phyloP scores from a whole-genome alignment of 495 filamentous ascomycete genomes.

The Lichenothelia convexa region DNA sequence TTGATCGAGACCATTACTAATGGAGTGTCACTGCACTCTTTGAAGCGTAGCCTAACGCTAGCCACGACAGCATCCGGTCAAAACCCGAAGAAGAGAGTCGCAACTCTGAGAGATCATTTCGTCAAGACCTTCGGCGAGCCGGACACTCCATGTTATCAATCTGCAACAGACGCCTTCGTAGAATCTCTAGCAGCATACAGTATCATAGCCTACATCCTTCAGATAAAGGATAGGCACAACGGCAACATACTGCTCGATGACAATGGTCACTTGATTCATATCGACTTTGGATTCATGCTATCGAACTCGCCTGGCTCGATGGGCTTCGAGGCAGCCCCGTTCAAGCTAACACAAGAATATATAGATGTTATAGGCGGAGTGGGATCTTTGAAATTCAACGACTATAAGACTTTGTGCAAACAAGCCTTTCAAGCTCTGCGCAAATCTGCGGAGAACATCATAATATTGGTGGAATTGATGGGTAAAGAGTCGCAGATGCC shows the following conservation, averaged over 20 bases:
- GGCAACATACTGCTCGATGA: conserved; percentile 66
- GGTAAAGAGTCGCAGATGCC: conserved; percentile 58
- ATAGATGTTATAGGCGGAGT: conserved; percentile 55
- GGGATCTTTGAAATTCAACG: conserved; percentile 40
- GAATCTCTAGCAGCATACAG: conserved; percentile 56
- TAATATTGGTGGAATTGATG: conserved; percentile 61
- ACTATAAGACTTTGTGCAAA: conserved; percentile 53
- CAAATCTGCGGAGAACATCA: conserved; percentile 50
- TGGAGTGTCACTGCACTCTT: conserved; percentile 55
- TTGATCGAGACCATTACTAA: conserved; percentile 69
- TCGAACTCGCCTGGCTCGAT: conserved; percentile 60
- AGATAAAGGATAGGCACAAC: conserved; percentile 67
- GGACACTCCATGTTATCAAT: conserved; percentile 40
- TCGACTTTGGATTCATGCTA: conserved; percentile 72
- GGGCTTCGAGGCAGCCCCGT: conserved; percentile 62
- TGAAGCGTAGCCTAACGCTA: conserved; percentile 57
- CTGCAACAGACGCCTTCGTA: conserved; percentile 50
- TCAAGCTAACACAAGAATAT: conserved; percentile 63
- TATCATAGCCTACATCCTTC: conserved; percentile 56
- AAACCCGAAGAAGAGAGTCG: conserved; percentile 48
- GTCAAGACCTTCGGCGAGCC: conserved; percentile 50
- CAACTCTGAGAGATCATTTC: conserved; percentile 59
- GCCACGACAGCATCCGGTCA: conserved; percentile 43
- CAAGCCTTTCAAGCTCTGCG: conserved; percentile 58
- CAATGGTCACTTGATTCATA: conserved; percentile 62